These are phyloP conservation scores for Candida stauntonica DNA, from an alignment of 805 yeast genomes.

Conservation along the genomic window DNA sequence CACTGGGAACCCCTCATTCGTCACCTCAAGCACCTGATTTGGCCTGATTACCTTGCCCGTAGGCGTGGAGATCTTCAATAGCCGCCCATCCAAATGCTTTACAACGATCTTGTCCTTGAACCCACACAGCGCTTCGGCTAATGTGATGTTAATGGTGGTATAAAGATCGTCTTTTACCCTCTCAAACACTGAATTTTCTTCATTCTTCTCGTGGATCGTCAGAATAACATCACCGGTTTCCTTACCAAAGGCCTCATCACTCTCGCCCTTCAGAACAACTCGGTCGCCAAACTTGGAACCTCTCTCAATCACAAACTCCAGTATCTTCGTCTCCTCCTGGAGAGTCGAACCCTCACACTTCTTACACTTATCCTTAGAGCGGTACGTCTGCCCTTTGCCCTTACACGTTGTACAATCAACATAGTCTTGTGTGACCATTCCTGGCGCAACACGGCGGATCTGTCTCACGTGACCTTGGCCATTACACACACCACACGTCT, in stretches of 20 bases:
- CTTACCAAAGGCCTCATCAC: slow-evolving; percentile 75
- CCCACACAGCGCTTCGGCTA: slow-evolving; percentile 84
- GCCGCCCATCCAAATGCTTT: slow-evolving; percentile 77
- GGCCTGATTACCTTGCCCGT: slow-evolving; percentile 81
- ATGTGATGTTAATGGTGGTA: slow-evolving; percentile 53
- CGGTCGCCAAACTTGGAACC: slow-evolving; percentile 65
- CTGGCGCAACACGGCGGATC: slow-evolving; percentile 66
- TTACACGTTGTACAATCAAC: slow-evolving; percentile 64
- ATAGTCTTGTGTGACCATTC: slow-evolving; percentile 60
- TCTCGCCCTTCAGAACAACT: slow-evolving; percentile 58
- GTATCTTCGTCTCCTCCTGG: slow-evolving; percentile 58
- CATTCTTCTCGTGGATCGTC: slow-evolving; percentile 40
- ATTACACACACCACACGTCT: slow-evolving; percentile 60
- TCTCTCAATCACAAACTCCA: slow-evolving; percentile 71
- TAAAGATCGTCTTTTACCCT: slow-evolving; percentile 64
- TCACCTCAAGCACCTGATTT: slow-evolving; percentile 58
- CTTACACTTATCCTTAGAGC: slow-evolving; percentile 71
- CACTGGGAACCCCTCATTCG: slow-evolving; percentile 83
- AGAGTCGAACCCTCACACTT: slow-evolving; percentile 65
- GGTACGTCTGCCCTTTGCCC: slow-evolving; percentile 60
- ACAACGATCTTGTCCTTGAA: slow-evolving; percentile 57
- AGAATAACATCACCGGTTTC: slow-evolving; percentile 76
- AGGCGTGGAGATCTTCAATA: slow-evolving; percentile 58
- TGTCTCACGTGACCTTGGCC: slow-evolving; percentile 66
- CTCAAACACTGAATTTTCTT: slow-evolving; percentile 35